A percentile compares a stretch with the other conserved stretches of the same genome.
phyloP scores from a whole-genome alignment of 352 stramenopile genomes.

The Plasmopara viticola region DNA sequence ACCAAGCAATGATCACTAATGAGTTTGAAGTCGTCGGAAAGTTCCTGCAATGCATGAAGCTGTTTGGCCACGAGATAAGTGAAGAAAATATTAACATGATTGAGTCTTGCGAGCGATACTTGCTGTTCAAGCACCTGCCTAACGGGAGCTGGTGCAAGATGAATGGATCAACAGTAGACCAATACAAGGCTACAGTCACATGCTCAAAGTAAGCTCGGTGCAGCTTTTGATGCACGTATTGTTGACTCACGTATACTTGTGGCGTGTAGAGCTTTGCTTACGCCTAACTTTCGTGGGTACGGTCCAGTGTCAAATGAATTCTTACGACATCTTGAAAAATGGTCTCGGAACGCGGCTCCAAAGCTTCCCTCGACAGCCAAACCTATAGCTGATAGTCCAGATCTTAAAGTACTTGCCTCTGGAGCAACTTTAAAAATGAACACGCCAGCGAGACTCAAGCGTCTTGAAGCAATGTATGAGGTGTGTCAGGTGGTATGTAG shows the following conservation, averaged over 20 bases:
- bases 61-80: constrained; percentile 48
- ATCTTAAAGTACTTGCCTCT: constrained; percentile 43
- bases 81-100: constrained; percentile 41
- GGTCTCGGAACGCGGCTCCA: constrained; percentile 32
- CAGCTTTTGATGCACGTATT: background rate
- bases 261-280: constrained; percentile 43
- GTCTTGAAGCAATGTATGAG: constrained; percentile 63
- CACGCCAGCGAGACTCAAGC: constrained; percentile 47
- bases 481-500: constrained; percentile 17
- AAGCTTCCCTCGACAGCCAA: constrained; percentile 22
- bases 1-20: constrained; percentile 60
- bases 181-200: constrained; percentile 76
- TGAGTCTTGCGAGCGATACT: constrained; percentile 48
- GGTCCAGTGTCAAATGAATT: constrained; percentile 55
- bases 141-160: constrained; percentile 73
- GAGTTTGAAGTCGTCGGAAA: constrained; percentile 73
- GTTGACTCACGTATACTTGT: constrained; percentile 4
- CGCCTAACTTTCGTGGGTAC: constrained; percentile 45
- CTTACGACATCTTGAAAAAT: constrained; percentile 62
- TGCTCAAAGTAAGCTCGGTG: constrained; percentile 62
- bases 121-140: constrained; percentile 58
- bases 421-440: constrained; percentile 40
- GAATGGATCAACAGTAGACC: constrained; percentile 44
- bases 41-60: constrained; percentile 71
- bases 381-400: constrained; percentile 10